Conservation (phyloP, 2,329 filamentous ascomycete genomes). For the Cladosporium sp. region DNA sequence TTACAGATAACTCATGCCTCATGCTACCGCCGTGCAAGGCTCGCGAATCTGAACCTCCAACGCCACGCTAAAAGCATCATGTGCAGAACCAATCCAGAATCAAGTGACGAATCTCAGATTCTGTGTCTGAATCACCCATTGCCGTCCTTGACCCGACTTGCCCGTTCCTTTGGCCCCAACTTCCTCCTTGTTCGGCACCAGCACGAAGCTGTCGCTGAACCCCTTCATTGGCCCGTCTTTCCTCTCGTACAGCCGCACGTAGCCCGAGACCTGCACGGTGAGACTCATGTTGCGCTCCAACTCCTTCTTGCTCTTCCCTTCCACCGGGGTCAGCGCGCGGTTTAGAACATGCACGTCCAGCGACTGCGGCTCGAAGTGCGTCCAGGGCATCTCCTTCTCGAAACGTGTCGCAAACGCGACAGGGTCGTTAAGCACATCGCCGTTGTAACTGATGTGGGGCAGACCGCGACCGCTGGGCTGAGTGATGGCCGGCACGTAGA, state of each 20-base stretch:
- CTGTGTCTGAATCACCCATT: slow-evolving; percentile 38
- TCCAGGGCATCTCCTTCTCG: slow-evolving; percentile 56
- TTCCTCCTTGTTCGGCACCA: slow-evolving; percentile 56
- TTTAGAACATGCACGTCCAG: slow-evolving; percentile 76
- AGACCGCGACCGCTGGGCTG: slow-evolving; percentile 47
- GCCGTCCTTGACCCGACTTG: slow-evolving; percentile 27
- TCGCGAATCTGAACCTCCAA: background rate
- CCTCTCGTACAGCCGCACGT: slow-evolving; percentile 57
- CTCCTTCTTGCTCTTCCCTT: slow-evolving; percentile 27
- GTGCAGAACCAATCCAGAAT: slow-evolving; percentile 11
- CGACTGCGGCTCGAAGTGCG: slow-evolving; percentile 66
- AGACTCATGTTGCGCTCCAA: slow-evolving; percentile 60
- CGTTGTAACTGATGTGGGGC: slow-evolving; percentile 74
- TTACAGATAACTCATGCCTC: too few relatives aligned
- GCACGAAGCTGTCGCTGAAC: slow-evolving; percentile 74
- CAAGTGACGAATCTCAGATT: slow-evolving; percentile 39
- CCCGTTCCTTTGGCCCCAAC: slow-evolving; percentile 25
- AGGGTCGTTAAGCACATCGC: slow-evolving; percentile 57
- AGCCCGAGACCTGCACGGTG: slow-evolving; percentile 66
- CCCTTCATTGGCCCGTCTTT: slow-evolving; percentile 58
- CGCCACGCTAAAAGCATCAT: slow-evolving; percentile 8
- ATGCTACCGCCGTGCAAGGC: background rate
- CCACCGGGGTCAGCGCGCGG: slow-evolving; percentile 34
- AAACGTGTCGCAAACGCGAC: slow-evolving; percentile 63
- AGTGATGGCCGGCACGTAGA: slow-evolving; percentile 59